A percentile compares a stretch with the other conserved stretches of the same genome.
Evolutionary conservation across 495 filamentous ascomycete species (phyloP).

Genomic region (Thermochaetoides thermophila): DNA sequence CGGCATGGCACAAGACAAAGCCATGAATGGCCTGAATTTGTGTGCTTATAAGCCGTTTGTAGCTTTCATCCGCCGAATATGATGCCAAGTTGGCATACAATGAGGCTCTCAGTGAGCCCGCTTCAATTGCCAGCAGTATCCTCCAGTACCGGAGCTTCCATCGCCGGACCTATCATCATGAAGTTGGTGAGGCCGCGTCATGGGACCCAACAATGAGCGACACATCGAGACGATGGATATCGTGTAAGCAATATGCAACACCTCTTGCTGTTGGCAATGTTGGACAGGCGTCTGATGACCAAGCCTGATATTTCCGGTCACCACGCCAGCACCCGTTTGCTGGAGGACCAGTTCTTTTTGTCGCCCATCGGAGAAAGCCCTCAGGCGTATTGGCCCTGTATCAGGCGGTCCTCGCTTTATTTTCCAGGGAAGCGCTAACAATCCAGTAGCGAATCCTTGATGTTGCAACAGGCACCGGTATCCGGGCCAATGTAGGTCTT

Average conservation of each 20-base stretch:
- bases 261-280: too few species aligned
- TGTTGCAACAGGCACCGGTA: constrained; percentile 25
- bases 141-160: constrained; percentile 29
- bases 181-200: background rate
- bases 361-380: too few species aligned
- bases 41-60: too few species aligned
- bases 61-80: too few species aligned
- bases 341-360: constrained; percentile 39
- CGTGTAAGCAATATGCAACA: too few species aligned
- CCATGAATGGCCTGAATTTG: too few species aligned
- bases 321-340: constrained; percentile 12
- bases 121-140: constrained; percentile 31
- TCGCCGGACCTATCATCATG: constrained; percentile 25
- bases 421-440: background rate
- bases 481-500: constrained; percentile 25
- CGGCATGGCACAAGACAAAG: too few species aligned
- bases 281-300: too few species aligned
- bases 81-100: background rate
- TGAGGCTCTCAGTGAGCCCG: constrained; percentile 12
- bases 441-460: constrained; percentile 28
- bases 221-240: constrained; percentile 16
- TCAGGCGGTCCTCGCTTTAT: background rate
- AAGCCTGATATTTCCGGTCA: too few species aligned
- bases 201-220: constrained; percentile 17
- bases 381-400: too few species aligned